phyloP scores from a whole-genome alignment of 306 rosid genomes.

The Lathyrus oleraceus region DNA sequence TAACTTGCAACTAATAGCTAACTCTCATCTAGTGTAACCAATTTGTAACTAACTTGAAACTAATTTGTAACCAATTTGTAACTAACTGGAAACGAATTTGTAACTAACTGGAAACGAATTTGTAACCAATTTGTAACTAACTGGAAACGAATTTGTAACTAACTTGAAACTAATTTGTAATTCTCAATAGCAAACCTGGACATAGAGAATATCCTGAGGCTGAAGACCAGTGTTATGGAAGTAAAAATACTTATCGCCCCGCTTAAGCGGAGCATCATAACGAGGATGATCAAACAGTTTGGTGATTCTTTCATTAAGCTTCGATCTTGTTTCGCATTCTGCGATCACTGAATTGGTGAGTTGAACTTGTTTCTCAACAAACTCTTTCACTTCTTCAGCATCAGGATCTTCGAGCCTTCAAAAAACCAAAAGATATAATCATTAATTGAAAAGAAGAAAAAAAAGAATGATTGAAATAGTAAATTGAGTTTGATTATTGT shows the following conservation, averaged over 20 bases:
- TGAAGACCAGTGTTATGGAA: conserved; percentile 90
- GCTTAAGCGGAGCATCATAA: conserved; percentile 62
- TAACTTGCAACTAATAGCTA: too few species aligned
- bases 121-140: too few species aligned
- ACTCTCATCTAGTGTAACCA: too few species aligned
- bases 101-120: too few species aligned
- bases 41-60: too few species aligned
- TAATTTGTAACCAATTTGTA: too few species aligned
- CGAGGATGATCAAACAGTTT: conserved; percentile 91
- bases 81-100: too few species aligned
- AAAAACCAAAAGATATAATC: neutral
- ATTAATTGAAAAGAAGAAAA: neutral
- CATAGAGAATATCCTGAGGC: conserved; percentile 64
- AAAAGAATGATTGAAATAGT: neutral
- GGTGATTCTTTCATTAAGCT: conserved; percentile 67
- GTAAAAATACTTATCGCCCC: conserved; percentile 75
- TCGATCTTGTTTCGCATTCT: conserved; percentile 64
- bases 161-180: too few species aligned
- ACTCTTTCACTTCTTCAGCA: conserved; percentile 82
- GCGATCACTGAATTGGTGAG: conserved; percentile 70
- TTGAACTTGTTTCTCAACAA: conserved; percentile 70
- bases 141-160: too few species aligned
- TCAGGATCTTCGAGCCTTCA: conserved; percentile 95
- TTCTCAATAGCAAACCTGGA: conserved; percentile 62
- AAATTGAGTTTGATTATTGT: neutral